A percentile compares a stretch with the other conserved stretches of the same genome.
Conservation (phyloP, 352 stramenopile species). For the Phytopythium ostracodes region DNA sequence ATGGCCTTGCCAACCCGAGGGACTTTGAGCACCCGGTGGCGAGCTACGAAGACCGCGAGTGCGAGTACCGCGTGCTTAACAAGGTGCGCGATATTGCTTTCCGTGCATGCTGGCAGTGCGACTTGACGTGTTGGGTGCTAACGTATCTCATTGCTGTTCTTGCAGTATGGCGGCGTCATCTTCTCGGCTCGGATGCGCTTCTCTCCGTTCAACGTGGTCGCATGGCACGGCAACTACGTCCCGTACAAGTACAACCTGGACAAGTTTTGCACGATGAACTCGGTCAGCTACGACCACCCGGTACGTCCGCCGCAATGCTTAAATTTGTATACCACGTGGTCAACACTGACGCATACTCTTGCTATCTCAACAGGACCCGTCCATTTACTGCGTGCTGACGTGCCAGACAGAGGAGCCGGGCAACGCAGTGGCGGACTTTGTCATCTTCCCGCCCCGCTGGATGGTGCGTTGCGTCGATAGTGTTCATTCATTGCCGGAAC, state of each 20-base stretch:
- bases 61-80: slow-evolving; percentile 66
- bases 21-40: slow-evolving; percentile 94
- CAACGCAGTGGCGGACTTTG: slow-evolving; percentile 95
- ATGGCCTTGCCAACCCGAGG: slow-evolving; percentile 94
- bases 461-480: slow-evolving; percentile 61
- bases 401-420: slow-evolving; percentile 90
- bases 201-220: slow-evolving; percentile 96
- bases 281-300: slow-evolving; percentile 95
- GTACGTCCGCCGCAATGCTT: slow-evolving; percentile 11
- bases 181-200: slow-evolving; percentile 84
- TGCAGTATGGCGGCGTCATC: slow-evolving; percentile 61
- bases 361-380: slow-evolving; percentile 70
- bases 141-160: not conserved
- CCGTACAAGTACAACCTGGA: slow-evolving; percentile 97
- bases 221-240: slow-evolving; percentile 98
- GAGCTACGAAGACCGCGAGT: slow-evolving; percentile 86
- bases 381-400: slow-evolving; percentile 97
- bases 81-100: slow-evolving; percentile 35
- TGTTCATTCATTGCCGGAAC: not conserved
- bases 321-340: no score
- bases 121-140: not conserved
- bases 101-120: no score
- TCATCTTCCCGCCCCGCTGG: slow-evolving; percentile 96
- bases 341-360: slow-evolving; percentile 5
- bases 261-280: slow-evolving; percentile 95